Base-by-base conservation (phyloP, 164 flowering plant genomes). In the Sedum album region DNA sequence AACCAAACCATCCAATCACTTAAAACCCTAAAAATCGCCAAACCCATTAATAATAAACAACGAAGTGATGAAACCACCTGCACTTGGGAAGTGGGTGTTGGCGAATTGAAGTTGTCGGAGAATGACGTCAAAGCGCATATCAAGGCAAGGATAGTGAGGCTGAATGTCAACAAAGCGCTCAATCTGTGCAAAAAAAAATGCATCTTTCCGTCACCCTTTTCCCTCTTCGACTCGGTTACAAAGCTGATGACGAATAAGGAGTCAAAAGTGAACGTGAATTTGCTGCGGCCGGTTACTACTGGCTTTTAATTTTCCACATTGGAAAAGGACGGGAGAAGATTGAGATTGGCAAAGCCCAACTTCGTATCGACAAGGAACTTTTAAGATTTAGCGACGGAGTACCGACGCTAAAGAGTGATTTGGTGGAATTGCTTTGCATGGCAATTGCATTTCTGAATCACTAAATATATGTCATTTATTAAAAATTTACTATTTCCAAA, bases 131-230 rank as follows among this genome's bases (percentile, higher is more conserved):
- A 74, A 69, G 82, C 86, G 75, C 96, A 93, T 72, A 89, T 81
- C 1, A 93, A 67, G 1, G 95, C 96, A 17, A 93, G 85, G 20
- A 88, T 84, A 21, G 92, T 88, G 41, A 93, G 70, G 11, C 93
- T 69, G 73, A 93, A 87, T 4, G 96, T 90, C 26, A 87, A 65
- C 71, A 90, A 69, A 13, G 96, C 95, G 69, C 88, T 93, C 60
- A 89, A 88, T 73, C 96, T 82, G 84, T 88, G 83, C 25, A 80
- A 84, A 53, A 86, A 86, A 6, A 95, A 83, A 77, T 93, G 95
- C 98, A 93, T 93, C 14, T 69, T 79, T 60, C 62, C 60, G 42
- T 44, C 20, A 42, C 60, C 36, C 60, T 46, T 17, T 64, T 51
- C 57, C 21, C 21, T n/a, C n/a, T n/a, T n/a, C n/a, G n/a, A n/a